Percentiles rank a stretch among this genome's conserved stretches.
Conservation (phyloP, 805 yeast genomes). For the Candida endomychidarum region DNA sequence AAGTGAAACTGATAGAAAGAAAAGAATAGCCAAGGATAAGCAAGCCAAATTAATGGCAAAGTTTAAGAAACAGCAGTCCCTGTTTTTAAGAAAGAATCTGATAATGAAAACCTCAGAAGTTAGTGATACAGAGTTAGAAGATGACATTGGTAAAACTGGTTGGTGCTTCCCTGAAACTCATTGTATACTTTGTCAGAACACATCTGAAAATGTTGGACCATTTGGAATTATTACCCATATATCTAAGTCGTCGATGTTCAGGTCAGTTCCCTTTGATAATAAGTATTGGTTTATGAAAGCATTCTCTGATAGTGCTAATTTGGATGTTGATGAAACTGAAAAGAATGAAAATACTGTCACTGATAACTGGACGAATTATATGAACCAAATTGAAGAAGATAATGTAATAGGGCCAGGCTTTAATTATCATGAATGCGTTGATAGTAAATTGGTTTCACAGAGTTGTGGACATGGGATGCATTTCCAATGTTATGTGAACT, state of each 20-base stretch:
- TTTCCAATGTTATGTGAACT: conserved; percentile 68
- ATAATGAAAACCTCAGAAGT: conserved; percentile 24
- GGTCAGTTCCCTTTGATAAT: conserved; percentile 64
- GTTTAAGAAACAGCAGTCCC: conserved; percentile 74
- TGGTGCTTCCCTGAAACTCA: conserved; percentile 75
- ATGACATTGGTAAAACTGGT: conserved; percentile 28
- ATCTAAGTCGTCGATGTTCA: conserved; percentile 55
- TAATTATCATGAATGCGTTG: conserved; percentile 38
- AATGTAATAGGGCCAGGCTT: conserved; percentile 73
- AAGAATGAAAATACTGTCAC: conserved; percentile 19
- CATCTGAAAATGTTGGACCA: conserved; percentile 60
- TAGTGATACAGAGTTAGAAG: conserved; percentile 46
- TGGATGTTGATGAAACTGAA: conserved; percentile 35
- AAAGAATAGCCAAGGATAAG: conserved; percentile 66
- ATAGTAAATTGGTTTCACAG: conserved; percentile 51
- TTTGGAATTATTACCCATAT: conserved; percentile 74
- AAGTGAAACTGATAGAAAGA: conserved; percentile 56
- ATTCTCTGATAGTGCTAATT: conserved; percentile 48
- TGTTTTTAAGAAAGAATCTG: conserved; percentile 59
- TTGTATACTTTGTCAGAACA: conserved; percentile 82
- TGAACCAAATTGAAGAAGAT: conserved; percentile 35
- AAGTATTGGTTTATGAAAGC: conserved; percentile 65
- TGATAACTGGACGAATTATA: conserved; percentile 38
- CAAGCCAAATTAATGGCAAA: conserved; percentile 73
- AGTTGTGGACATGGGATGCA: conserved; percentile 98